Base-by-base conservation (phyloP, 2,329 filamentous ascomycete species). In the Fusarium sp. region DNA sequence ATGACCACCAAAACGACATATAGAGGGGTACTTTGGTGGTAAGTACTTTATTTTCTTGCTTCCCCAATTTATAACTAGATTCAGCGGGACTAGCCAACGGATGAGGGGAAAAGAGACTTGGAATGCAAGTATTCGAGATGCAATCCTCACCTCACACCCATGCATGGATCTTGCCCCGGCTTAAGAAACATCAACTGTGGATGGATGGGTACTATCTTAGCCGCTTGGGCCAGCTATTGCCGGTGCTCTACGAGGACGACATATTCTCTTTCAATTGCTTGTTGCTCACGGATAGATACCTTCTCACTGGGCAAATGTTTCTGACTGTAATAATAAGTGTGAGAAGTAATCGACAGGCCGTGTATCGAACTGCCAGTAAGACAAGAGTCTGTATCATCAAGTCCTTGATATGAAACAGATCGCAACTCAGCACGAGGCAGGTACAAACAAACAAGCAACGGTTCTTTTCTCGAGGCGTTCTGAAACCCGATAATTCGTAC, bases 71-170 rank as follows among this genome's bases (percentile, higher is more conserved):
- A 30, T 47, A 49, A 51, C 44, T 13, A 16, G n/a, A 20, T 12
- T 5, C 6, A 30, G 11, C 12, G 32, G 24, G 24, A 18, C 22
- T 46, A 20, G 9, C 24, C 9, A 16, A 10, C 12, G 32, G 34
- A 20, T 58, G 53, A 66, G 62, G 65, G 58, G 51, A 44, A 59
- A 41, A 41, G 29, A 34, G 63, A 66, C 63, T 37, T 57, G 3
- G 13, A 18, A 11, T 4, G 7, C 11, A 52, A 57, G 70, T 69
- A 66, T 49, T 37, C 22, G 18, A 73, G 58, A 42, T 62, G 55
- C 58, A 55, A 67, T 69, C 56, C 48, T 59, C 53, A 64, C 54
- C 63, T 65, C 62, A 54, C 49, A 27, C 24, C 49, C 54, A 69
- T 61, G 54, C 51, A 56, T 67, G 57, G 22, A 27, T 48, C 53